A percentile compares a stretch with the other conserved stretches of the same genome.
These are phyloP conservation scores for Trametes cingulata DNA, from an alignment of 768 basidiomycete species.

Conservation along the genomic window DNA sequence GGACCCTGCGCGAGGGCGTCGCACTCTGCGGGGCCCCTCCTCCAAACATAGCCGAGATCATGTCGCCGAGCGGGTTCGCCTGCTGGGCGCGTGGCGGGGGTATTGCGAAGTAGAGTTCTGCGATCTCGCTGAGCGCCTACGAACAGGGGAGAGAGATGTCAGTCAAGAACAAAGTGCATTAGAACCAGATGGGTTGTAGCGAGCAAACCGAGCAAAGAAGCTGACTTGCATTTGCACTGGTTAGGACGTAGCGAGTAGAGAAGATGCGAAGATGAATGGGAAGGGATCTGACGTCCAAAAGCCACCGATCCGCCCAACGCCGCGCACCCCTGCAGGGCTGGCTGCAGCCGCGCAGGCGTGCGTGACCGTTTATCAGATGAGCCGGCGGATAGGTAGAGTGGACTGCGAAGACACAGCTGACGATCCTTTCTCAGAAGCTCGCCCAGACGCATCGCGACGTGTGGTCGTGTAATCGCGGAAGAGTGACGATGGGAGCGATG, in stretches of 20 bases:
- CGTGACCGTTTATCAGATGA: constrained; percentile 9
- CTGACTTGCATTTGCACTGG: constrained; percentile 5
- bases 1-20: constrained; percentile 41
- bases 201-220: constrained; percentile 7
- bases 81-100: constrained; percentile 71
- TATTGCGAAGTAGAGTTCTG: constrained; percentile 81
- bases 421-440: constrained; percentile 16
- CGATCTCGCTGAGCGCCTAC: constrained; percentile 70
- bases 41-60: constrained; percentile 88
- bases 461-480: constrained; percentile 10
- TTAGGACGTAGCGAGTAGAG: constrained; percentile 4
- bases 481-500: constrained; percentile 13
- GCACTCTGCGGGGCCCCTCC: constrained; percentile 50
- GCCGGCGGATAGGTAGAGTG: constrained; percentile 5
- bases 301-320: background rate
- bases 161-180: constrained; percentile 14
- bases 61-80: constrained; percentile 82
- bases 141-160: constrained; percentile 4
- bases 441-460: constrained; percentile 7
- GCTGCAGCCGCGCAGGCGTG: constrained; percentile 7
- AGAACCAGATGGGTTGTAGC: constrained; percentile 6
- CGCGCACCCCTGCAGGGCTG: constrained; percentile 3
- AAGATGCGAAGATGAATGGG: background rate
- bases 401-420: background rate
- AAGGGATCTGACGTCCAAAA: constrained; percentile 7